phyloP scores from a whole-genome alignment of 257 asterid genomes.

The Plectranthus barbatus region DNA sequence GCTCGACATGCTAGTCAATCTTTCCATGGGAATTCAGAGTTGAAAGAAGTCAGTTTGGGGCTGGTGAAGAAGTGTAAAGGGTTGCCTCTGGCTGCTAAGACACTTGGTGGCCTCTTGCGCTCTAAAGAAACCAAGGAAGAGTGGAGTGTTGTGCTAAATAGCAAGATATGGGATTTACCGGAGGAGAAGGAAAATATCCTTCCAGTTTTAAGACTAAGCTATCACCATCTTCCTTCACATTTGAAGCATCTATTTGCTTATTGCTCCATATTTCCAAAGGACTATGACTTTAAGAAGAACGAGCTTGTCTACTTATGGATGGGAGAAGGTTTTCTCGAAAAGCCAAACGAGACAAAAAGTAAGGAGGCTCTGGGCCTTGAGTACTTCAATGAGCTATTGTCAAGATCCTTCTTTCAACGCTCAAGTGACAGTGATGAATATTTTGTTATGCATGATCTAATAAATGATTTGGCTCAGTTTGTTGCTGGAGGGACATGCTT shows the following conservation, averaged over 20 bases:
- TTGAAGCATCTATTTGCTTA: slow-evolving; percentile 57
- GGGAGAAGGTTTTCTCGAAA: slow-evolving; percentile 57
- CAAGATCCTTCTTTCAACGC: slow-evolving; percentile 49
- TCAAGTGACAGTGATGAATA: slow-evolving; percentile 23
- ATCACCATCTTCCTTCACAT: slow-evolving; percentile 49
- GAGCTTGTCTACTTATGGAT: slow-evolving; percentile 51
- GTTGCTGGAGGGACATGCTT: slow-evolving; percentile 46
- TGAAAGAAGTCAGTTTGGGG: slow-evolving; percentile 29
- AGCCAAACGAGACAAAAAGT: slow-evolving; percentile 13
- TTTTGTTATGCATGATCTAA: slow-evolving; percentile 50
- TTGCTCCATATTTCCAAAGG: slow-evolving; percentile 62
- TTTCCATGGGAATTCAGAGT: slow-evolving; percentile 20
- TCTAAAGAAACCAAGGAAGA: slow-evolving; percentile 34
- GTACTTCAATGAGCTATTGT: slow-evolving; percentile 42
- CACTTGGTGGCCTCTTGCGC: slow-evolving; percentile 53
- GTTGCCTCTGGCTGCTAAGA: slow-evolving; percentile 63
- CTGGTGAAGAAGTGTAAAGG: slow-evolving; percentile 57
- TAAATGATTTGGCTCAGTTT: slow-evolving; percentile 53
- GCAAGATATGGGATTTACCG: slow-evolving; percentile 52
- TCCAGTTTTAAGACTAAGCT: slow-evolving; percentile 50
- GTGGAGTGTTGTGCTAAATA: slow-evolving; percentile 42
- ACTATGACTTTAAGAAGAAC: slow-evolving; percentile 43
- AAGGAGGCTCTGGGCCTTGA: slow-evolving; percentile 40
- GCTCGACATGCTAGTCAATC: slow-evolving; percentile 36
- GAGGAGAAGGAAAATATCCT: slow-evolving; percentile 30